Evolutionary conservation across 225 moss, liverwort and hornwort genomes (phyloP).

Genomic region (Climacium dendroides): DNA sequence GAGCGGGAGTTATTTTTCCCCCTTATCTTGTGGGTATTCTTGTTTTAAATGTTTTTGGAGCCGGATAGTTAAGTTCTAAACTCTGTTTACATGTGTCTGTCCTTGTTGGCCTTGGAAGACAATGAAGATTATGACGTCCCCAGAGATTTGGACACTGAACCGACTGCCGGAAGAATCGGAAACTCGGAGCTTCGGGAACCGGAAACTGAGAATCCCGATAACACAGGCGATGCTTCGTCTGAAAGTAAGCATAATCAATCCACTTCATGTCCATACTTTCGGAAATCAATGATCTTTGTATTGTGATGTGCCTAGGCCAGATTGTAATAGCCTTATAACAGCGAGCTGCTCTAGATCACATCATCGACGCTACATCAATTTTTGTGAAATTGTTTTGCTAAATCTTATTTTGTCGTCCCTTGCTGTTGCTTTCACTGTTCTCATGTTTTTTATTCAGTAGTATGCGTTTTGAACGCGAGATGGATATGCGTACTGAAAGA

Average conservation of each 20-base stretch:
- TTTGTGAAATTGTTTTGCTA: not conserved
- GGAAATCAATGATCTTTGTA: not conserved
- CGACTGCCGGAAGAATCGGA: not conserved
- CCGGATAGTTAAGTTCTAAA: not conserved
- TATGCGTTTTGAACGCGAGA: not conserved
- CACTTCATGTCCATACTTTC: not conserved
- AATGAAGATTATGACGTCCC: not conserved
- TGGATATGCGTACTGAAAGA: not conserved
- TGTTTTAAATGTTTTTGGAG: not conserved
- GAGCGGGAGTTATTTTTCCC: not conserved
- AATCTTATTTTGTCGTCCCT: not conserved
- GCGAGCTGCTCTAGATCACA: not conserved
- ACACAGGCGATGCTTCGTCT: not conserved
- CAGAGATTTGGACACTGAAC: not conserved
- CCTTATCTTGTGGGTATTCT: not conserved
- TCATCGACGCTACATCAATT: not conserved
- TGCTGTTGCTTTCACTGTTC: not conserved
- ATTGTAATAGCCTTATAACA: not conserved
- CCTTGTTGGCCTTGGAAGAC: not conserved
- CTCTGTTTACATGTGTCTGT: not conserved
- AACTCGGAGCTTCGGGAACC: not conserved
- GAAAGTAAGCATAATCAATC: not conserved
- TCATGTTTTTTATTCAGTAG: not conserved
- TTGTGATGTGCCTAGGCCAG: not conserved
- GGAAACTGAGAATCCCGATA: not conserved